Percentiles rank a stretch among this genome's conserved stretches.
Evolutionary conservation across 2,329 filamentous ascomycete species (phyloP).

Genomic region (Epicoccum nigrum): DNA sequence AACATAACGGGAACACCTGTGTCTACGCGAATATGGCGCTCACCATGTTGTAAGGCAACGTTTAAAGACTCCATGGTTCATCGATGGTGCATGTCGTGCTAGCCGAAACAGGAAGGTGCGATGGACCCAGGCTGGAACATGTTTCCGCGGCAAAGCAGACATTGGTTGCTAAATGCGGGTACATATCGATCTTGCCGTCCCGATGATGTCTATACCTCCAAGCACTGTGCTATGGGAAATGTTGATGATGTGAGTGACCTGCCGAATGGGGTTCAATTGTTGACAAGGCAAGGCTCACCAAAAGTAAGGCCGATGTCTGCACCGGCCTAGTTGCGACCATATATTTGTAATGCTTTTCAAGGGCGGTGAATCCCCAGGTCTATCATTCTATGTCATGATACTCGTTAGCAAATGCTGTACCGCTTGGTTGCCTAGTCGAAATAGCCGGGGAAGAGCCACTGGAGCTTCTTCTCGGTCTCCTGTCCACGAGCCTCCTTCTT

Average conservation of each 20-base stretch:
- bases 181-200: slow-evolving; percentile 22
- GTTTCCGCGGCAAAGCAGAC: slow-evolving; percentile 17
- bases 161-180: slow-evolving; percentile 17
- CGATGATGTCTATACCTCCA: slow-evolving; percentile 29
- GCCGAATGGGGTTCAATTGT: slow-evolving; percentile 15
- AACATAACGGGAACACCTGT: not conserved
- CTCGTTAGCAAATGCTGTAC: slow-evolving; percentile 4
- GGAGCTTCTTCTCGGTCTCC: slow-evolving; percentile 78
- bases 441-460: slow-evolving; percentile 88
- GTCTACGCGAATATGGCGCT: not conserved
- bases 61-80: slow-evolving; percentile 8
- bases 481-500: slow-evolving; percentile 74
- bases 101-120: slow-evolving; percentile 28
- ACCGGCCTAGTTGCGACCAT: not conserved
- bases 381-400: slow-evolving; percentile 15
- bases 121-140: slow-evolving; percentile 4
- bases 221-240: slow-evolving; percentile 1
- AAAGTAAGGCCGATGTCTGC: slow-evolving; percentile 7
- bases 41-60: slow-evolving; percentile 2
- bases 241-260: slow-evolving; percentile 17
- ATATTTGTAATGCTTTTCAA: slow-evolving; percentile 15
- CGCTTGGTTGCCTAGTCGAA: slow-evolving; percentile 52
- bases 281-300: not conserved
- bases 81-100: slow-evolving; percentile 12
- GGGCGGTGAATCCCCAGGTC: slow-evolving; percentile 5